Evolutionary conservation across 345 rosid genomes (phyloP), one percentile per base, ranked within the genome.

Genomic region (Sisymbrium irio): DNA sequence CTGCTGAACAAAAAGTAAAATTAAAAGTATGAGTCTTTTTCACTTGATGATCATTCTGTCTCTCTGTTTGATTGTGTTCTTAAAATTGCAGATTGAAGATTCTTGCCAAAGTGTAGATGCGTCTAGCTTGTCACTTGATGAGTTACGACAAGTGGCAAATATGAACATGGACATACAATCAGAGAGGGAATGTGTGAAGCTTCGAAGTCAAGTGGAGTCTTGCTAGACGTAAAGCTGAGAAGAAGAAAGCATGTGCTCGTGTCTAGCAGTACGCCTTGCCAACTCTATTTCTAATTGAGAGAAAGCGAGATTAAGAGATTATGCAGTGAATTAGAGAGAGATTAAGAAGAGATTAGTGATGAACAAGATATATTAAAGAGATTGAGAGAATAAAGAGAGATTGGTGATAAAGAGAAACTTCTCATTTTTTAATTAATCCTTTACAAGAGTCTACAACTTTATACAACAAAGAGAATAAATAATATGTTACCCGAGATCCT

Each of bases 141-240:
- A 89, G 87, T 69, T 90, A 78, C 83, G 99, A 35, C 98, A 90
- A 85, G 99, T 92, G 0, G 98, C 97, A 7, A 95, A 89, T 69
- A 85, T 80, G 40, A 96, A 87, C 65, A 89, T 85, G 9, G 85
- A 92, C 81, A 78, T 77, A 72, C 96, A 96, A n/a, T 88, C 70
- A 6, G 85, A 87, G 82, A 87, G 79, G 75, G 97, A 95, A 69
- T 86, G 94, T 15, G 86, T 92, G 83, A 86, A 83, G 83, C 93
- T 92, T 63, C 97, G 87, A 40, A 85, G 89, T 9, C 86, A 79
- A 85, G 96, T 95, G 59, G 89, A 92, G 79, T 77, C 82, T 13
- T 95, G 77, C 74, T 95, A n/a, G n/a, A n/a, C n/a, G n/a, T 66
- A 98, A 95, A 77, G 96, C 87, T 14, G 99, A 92, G 83, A 88